Evolutionary conservation across 2,329 filamentous ascomycete genomes (phyloP), one percentile per base, ranked within the genome.

Genomic region (Lanzia echinophila): DNA sequence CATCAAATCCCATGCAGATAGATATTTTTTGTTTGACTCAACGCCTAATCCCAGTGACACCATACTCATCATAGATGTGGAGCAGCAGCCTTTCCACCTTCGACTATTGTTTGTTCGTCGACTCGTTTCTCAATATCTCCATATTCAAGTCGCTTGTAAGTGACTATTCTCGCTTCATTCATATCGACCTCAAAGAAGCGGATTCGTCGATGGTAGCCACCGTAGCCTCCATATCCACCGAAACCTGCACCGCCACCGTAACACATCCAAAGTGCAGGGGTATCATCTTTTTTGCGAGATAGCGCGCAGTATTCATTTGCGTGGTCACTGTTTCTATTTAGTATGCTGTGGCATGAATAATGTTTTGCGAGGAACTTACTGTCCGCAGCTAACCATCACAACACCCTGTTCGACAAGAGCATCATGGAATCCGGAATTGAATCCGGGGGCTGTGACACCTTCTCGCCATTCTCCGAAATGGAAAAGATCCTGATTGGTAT

Each of bases 241-340:
- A 99, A 96, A 1, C 94, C 94, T 28, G 84, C 82, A 24, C 88
- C 94, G 32, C 94, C 94, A 8, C 85, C 92, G 70, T 97, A 97
- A 75, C 94, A 99, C 91, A 99, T 96, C 94, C 94, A 99, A 2
- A 97, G 73, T 31, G 86, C 80, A 0, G 87, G 84, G n/a, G 75
- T 71, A 20, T 73, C 57, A 8, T 59, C 48, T 10, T 64, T 61
- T 24, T 65, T 62, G 38, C 54, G 59, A 20, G 62, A 83, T 8
- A 96, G 78, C 59, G 88, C 84, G 70, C 94, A 99, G 70, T 96
- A 97, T 67, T 99, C 94, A 68, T 99, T 99, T 60, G 87, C 92
- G 67, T 99, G 94, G 67, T 99, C 94, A 68, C 85, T 88, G 44
- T 12, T 31, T 42, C 1, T 1, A 57, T 68, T 60, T 70, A 41